These are phyloP conservation scores for Galerina marginata DNA, from an alignment of 768 basidiomycete genomes.

Conservation along the genomic window DNA sequence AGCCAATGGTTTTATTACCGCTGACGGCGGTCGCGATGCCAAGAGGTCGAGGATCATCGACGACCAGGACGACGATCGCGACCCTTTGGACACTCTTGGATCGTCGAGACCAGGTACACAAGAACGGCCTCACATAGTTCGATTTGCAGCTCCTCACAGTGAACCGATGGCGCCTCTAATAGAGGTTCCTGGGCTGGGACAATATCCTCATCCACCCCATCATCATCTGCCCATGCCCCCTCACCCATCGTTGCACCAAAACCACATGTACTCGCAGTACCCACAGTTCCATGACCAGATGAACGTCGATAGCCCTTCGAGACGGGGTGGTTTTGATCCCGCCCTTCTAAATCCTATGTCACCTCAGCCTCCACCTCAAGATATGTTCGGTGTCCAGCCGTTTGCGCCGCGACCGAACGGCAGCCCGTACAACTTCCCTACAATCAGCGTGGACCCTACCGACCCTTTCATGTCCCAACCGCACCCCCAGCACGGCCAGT, in stretches of 20 bases:
- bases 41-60: conserved; percentile 61
- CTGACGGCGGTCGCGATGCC: conserved; percentile 47
- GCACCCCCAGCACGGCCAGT: not conserved
- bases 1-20: conserved; percentile 37
- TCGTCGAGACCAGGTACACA: conserved; percentile 38
- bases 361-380: conserved; percentile 24
- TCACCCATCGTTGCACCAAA: conserved; percentile 12
- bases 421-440: conserved; percentile 12
- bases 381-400: conserved; percentile 39
- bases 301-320: conserved; percentile 41
- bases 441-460: conserved; percentile 15
- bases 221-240: conserved; percentile 9
- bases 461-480: conserved; percentile 3
- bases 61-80: conserved; percentile 53
- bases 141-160: conserved; percentile 48
- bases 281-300: conserved; percentile 32
- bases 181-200: conserved; percentile 11
- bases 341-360: conserved; percentile 58
- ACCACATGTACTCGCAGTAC: conserved; percentile 7
- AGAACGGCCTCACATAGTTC: conserved; percentile 44
- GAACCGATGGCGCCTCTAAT: conserved; percentile 30
- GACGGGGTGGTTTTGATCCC: conserved; percentile 55
- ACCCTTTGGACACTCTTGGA: conserved; percentile 51
- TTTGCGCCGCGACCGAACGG: conserved; percentile 13
- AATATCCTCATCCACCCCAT: conserved; percentile 4